Conservation (phyloP, 2,329 filamentous ascomycete species). For the Pseudocercospora fuligena region DNA sequence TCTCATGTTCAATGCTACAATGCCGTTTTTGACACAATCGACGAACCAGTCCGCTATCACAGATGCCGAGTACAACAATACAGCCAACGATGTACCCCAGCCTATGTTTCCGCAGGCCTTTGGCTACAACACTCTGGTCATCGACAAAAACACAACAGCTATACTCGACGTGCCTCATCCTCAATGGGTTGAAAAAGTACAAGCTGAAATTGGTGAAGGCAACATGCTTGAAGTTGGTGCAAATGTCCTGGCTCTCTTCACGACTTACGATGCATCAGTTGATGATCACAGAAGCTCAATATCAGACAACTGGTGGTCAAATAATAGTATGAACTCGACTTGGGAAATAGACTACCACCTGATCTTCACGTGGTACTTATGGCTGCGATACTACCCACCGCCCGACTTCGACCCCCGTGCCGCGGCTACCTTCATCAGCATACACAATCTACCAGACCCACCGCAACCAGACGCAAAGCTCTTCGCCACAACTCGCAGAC, state of each 20-base stretch:
- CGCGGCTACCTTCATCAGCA: not conserved
- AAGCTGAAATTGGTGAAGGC: not conserved
- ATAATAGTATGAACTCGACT: not conserved
- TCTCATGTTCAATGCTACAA: not conserved
- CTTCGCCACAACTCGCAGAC: not conserved
- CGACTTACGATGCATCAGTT: not conserved
- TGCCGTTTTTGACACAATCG: not conserved
- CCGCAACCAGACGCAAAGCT: not conserved
- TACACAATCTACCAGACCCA: not conserved
- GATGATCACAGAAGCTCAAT: not conserved
- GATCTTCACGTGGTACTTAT: not conserved
- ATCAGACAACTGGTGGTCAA: not conserved
- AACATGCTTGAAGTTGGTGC: not conserved
- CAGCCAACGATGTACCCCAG: not conserved
- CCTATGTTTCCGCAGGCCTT: not conserved
- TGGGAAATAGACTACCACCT: not conserved
- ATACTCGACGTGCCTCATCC: not conserved
- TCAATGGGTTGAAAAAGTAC: not conserved
- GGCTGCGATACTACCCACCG: not conserved
- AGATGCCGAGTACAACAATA: not conserved
- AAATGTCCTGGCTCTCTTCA: not conserved
- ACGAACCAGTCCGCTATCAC: not conserved
- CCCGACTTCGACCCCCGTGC: not conserved
- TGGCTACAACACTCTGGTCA: conserved; percentile 3
- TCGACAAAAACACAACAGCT: not conserved